These are phyloP conservation scores for Cucumis sativus DNA, from an alignment of 306 rosid species.

Conservation along the genomic window DNA sequence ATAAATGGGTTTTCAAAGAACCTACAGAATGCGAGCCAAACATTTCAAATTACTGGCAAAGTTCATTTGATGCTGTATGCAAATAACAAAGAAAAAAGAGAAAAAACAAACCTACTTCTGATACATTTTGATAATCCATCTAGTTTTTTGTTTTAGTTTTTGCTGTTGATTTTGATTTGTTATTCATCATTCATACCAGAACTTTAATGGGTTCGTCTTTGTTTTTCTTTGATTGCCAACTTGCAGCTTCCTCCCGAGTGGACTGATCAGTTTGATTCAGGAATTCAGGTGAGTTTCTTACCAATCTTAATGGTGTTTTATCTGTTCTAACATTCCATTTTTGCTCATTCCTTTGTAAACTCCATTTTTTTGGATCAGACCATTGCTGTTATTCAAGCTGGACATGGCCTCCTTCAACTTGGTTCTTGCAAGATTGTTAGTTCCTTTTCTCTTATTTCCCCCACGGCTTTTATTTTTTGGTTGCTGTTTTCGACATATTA, in stretches of 20 bases:
- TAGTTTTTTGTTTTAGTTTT: neutral
- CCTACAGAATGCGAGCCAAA: slow-evolving; percentile 95
- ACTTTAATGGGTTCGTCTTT: slow-evolving; percentile 27
- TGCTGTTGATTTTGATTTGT: neutral
- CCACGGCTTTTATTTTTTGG: neutral
- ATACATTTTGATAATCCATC: neutral
- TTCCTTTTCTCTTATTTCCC: neutral
- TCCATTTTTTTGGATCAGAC: slow-evolving; percentile 40
- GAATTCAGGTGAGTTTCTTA: slow-evolving; percentile 67
- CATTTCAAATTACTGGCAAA: slow-evolving; percentile 98
- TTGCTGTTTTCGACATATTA: neutral
- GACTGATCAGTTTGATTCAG: slow-evolving; percentile 98
- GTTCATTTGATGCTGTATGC: slow-evolving; percentile 97
- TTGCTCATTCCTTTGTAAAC: neutral
- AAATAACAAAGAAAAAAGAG: neutral
- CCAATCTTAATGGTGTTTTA: slow-evolving; percentile 12
- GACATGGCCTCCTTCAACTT: slow-evolving; percentile 96
- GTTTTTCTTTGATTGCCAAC: slow-evolving; percentile 30
- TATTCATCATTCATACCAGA: neutral
- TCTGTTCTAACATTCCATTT: neutral
- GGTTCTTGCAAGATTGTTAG: slow-evolving; percentile 99
- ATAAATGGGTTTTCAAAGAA: slow-evolving; percentile 99
- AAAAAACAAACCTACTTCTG: neutral
- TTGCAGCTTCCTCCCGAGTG: slow-evolving; percentile 99
- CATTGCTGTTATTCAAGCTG: slow-evolving; percentile 99